Conservation (phyloP, 1,284 basidiomycete genomes). For the Tylopilus sp. region DNA sequence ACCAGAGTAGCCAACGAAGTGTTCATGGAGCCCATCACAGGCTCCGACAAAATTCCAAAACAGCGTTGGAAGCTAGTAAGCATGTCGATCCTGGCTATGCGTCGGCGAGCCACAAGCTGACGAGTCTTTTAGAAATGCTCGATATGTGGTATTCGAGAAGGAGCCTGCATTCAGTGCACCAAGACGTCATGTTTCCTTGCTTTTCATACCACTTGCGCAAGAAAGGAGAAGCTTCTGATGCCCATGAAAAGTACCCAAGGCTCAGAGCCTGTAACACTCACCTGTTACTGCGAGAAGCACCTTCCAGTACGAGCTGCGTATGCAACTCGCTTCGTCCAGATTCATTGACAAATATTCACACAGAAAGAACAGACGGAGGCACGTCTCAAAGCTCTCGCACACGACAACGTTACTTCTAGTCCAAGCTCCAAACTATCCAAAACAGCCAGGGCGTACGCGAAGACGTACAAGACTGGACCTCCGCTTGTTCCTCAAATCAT, state of each 20-base stretch:
- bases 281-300: conserved; percentile 86
- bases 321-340: conserved; percentile 1
- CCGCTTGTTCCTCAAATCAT: conserved; percentile 74
- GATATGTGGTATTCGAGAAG: conserved; percentile 76
- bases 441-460: conserved; percentile 75
- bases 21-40: conserved; percentile 98
- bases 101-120: conserved; percentile 7
- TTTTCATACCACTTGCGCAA: conserved; percentile 94
- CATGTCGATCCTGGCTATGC: conserved; percentile 13
- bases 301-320: conserved; percentile 61
- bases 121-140: conserved; percentile 65
- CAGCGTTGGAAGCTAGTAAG: conserved; percentile 91
- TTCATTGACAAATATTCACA: conserved; percentile 5
- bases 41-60: conserved; percentile 85
- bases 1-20: conserved; percentile 91
- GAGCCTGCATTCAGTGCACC: conserved; percentile 97
- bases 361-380: conserved; percentile 68
- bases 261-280: conserved; percentile 64
- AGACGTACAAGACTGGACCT: conserved; percentile 75
- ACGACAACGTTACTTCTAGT: conserved; percentile 42
- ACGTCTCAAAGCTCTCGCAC: conserved; percentile 53
- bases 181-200: conserved; percentile 90
- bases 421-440: conserved; percentile 52
- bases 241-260: conserved; percentile 85
- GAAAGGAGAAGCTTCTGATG: conserved; percentile 77